Percentiles rank a stretch among this genome's conserved stretches.
Evolutionary conservation across 176 grass and related monocot species (phyloP).

Genomic region (Cymbopogon citratus): DNA sequence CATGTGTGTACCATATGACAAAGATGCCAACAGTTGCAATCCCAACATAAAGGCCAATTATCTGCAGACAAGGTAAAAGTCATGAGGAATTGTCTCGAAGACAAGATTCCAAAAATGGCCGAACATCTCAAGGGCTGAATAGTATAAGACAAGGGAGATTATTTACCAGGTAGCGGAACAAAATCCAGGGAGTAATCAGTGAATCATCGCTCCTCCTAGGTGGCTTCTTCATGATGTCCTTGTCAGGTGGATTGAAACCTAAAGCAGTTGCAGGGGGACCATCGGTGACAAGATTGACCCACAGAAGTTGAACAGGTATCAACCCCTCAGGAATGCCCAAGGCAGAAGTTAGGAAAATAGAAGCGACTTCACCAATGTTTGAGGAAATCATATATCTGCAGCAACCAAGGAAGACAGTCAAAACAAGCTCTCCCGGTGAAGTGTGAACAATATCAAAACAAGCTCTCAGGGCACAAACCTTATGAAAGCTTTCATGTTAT

Average conservation of each 20-base stretch:
- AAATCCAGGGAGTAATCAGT: constrained; percentile 90
- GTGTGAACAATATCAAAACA: too few species aligned
- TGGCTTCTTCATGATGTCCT: constrained; percentile 98
- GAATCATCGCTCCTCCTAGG: constrained; percentile 82
- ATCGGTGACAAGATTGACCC: constrained; percentile 97
- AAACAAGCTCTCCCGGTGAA: constrained; percentile 2
- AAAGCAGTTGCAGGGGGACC: constrained; percentile 90
- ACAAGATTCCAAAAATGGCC: neutral
- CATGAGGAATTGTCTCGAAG: neutral
- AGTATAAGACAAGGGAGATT: neutral
- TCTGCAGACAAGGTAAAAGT: constrained; percentile 9
- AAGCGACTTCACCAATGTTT: constrained; percentile 98
- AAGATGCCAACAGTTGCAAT: constrained; percentile 86
- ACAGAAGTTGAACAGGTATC: constrained; percentile 96
- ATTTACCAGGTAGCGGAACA: constrained; percentile 89
- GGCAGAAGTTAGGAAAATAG: constrained; percentile 88
- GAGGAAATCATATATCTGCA: constrained; percentile 97
- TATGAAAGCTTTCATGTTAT: too few species aligned
- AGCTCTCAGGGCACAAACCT: too few species aligned
- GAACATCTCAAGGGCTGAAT: neutral
- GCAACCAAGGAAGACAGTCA: constrained; percentile 26
- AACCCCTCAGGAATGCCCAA: constrained; percentile 97
- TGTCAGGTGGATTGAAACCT: constrained; percentile 98
- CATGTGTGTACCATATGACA: constrained; percentile 93
- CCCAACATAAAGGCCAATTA: constrained; percentile 76